These are phyloP conservation scores for Lotus japonicus DNA, from an alignment of 306 rosid species.

Conservation along the genomic window DNA sequence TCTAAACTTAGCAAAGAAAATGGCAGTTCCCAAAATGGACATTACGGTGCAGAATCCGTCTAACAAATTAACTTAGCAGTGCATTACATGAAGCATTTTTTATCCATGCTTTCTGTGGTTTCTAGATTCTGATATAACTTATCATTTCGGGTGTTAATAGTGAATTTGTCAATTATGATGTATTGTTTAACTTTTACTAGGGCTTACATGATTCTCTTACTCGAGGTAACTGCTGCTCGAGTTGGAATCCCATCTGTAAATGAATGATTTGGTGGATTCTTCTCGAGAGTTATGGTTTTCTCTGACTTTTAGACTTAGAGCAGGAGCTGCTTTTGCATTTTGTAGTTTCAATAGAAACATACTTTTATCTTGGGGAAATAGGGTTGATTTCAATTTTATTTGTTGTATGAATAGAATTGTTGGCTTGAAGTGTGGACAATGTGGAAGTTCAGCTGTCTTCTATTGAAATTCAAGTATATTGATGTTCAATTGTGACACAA, in stretches of 20 bases:
- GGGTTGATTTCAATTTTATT: not conserved
- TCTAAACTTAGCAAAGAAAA: constrained; percentile 67
- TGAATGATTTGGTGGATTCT: constrained; percentile 20
- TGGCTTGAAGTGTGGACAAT: too few relatives aligned
- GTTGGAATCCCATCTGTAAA: constrained; percentile 24
- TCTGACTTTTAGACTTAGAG: not conserved
- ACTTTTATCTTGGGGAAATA: not conserved
- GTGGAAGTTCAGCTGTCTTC: too few relatives aligned
- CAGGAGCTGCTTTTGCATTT: not conserved
- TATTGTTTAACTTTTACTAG: not conserved
- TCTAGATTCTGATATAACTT: constrained; percentile 5
- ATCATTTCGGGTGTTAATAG: not conserved
- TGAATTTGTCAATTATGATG: not conserved
- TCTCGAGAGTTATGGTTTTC: not conserved
- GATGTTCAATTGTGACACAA: too few relatives aligned
- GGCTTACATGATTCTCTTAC: not conserved
- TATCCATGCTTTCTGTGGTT: constrained; percentile 10
- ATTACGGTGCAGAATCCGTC: constrained; percentile 53
- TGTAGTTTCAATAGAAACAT: not conserved
- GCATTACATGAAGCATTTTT: not conserved
- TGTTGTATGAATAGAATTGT: not conserved
- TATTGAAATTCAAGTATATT: too few relatives aligned
- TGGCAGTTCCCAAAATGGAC: constrained; percentile 41
- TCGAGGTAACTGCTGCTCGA: not conserved
- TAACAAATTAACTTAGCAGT: constrained; percentile 16